Conservation (phyloP, 768 basidiomycete species). For the Dacryopinax spathularia region DNA sequence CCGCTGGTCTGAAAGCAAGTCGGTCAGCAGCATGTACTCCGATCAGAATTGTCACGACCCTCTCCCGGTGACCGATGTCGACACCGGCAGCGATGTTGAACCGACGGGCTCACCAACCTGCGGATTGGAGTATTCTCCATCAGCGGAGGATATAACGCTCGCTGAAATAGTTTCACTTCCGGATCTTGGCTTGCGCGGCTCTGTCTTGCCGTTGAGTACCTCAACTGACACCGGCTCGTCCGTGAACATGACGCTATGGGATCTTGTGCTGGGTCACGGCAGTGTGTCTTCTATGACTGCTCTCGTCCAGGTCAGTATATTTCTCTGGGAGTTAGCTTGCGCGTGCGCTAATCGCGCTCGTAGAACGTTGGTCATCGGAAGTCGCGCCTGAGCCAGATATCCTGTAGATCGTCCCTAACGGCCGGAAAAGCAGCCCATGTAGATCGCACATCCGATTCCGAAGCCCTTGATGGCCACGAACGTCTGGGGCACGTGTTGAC, state of each 20-base stretch:
- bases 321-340: background rate
- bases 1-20: background rate
- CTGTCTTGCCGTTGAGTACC: background rate
- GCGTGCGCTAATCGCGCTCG: background rate
- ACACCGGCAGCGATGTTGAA: background rate
- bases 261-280: background rate
- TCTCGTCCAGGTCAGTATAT: background rate
- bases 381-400: background rate
- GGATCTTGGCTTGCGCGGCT: background rate
- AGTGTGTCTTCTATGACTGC: background rate
- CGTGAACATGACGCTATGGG: background rate
- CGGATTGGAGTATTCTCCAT: background rate
- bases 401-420: no score
- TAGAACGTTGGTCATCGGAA: background rate
- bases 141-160: no score
- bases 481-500: background rate
- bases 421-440: no score
- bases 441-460: background rate
- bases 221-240: background rate
- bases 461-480: background rate
- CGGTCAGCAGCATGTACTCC: background rate
- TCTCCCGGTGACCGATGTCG: background rate
- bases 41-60: background rate
- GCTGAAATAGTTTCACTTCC: no score
- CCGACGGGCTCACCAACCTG: background rate